A percentile compares a stretch with the other conserved stretches of the same genome.
phyloP scores from a whole-genome alignment of 2,329 filamentous ascomycete genomes.

The Lasiodiplodia sp. region DNA sequence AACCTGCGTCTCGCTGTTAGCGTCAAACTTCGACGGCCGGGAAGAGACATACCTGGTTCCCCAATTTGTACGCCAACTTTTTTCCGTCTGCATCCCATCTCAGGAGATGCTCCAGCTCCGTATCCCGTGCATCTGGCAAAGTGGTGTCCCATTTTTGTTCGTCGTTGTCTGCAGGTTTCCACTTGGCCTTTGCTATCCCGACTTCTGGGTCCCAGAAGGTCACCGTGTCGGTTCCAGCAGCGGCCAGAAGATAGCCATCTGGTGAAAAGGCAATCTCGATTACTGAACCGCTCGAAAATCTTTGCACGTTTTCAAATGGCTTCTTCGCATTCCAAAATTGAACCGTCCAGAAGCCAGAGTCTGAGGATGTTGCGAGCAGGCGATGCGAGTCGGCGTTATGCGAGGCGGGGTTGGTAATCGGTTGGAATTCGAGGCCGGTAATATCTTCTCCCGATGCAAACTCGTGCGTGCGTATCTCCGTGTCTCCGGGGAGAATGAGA shows the following conservation, averaged over 20 bases:
- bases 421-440: slow-evolving; percentile 52
- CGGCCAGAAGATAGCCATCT: slow-evolving; percentile 52
- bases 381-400: slow-evolving; percentile 37
- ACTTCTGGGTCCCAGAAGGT: slow-evolving; percentile 53
- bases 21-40: background rate
- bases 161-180: slow-evolving; percentile 38
- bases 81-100: slow-evolving; percentile 50
- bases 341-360: slow-evolving; percentile 45
- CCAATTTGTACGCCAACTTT: slow-evolving; percentile 45
- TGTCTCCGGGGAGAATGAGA: slow-evolving; percentile 44
- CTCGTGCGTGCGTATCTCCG: slow-evolving; percentile 42
- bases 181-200: slow-evolving; percentile 45
- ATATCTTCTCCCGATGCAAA: slow-evolving; percentile 45
- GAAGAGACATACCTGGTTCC: slow-evolving; percentile 43
- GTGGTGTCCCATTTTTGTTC: slow-evolving; percentile 28
- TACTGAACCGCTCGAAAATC: slow-evolving; percentile 43
- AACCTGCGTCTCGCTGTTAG: slow-evolving; percentile 37
- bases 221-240: slow-evolving; percentile 52
- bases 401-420: slow-evolving; percentile 32
- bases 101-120: slow-evolving; percentile 39
- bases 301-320: slow-evolving; percentile 43
- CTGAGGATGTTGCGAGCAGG: slow-evolving; percentile 51
- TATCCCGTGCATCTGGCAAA: slow-evolving; percentile 39
- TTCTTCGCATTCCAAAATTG: slow-evolving; percentile 51
- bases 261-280: slow-evolving; percentile 55